phyloP scores from a whole-genome alignment of 352 stramenopile species.

The Globisporangium perplexum region DNA sequence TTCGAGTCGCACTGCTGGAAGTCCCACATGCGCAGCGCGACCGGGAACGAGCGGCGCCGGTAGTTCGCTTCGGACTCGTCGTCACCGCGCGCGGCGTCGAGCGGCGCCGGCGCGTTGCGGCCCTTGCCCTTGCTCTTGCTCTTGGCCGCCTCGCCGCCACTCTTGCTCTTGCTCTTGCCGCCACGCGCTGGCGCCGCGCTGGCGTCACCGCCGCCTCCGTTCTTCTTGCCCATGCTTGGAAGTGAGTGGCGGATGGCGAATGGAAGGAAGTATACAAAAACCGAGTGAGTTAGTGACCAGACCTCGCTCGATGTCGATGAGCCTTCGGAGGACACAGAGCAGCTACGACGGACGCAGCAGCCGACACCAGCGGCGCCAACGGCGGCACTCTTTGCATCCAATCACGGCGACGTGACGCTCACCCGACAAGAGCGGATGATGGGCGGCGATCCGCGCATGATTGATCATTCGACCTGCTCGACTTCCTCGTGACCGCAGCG shows the following conservation, averaged over 20 bases:
- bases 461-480: too few relatives aligned
- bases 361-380: too few relatives aligned
- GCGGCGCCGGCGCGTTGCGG: constrained; percentile 17
- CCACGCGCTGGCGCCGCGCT: constrained; percentile 7
- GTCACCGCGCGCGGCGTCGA: constrained; percentile 22
- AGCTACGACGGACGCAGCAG: too few relatives aligned
- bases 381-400: too few relatives aligned
- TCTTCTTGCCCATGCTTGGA: constrained; percentile 14
- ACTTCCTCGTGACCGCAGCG: too few relatives aligned
- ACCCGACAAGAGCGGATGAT: too few relatives aligned
- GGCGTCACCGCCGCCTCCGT: constrained; percentile 6
- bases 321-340: too few relatives aligned
- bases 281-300: not conserved
- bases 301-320: too few relatives aligned
- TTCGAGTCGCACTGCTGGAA: constrained; percentile 95
- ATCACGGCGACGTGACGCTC: too few relatives aligned
- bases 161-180: constrained; percentile 8
- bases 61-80: constrained; percentile 66
- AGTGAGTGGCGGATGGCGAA: not conserved
- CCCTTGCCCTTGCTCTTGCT: constrained; percentile 5
- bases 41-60: constrained; percentile 62
- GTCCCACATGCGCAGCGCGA: constrained; percentile 93
- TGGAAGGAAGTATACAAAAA: not conserved
- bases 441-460: too few relatives aligned
- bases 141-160: not conserved